Evolutionary conservation across 2,329 filamentous ascomycete species (phyloP).

Genomic region (Diaporthe citri): DNA sequence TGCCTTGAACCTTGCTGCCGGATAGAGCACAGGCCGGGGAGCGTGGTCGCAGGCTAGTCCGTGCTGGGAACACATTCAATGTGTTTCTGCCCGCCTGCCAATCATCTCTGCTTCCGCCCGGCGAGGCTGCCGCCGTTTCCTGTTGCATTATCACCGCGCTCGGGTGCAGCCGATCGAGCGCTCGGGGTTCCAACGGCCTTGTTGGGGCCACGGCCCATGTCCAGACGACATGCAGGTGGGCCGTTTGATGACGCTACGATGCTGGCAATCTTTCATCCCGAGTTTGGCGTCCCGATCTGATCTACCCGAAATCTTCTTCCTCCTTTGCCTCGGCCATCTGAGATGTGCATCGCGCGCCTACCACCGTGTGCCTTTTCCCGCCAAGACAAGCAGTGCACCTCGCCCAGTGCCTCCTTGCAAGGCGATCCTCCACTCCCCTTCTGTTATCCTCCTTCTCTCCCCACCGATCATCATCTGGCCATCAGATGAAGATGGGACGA

Average conservation of each 20-base stretch:
- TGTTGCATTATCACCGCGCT: slow-evolving; percentile 24
- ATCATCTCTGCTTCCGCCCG: neutral
- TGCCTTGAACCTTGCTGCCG: slow-evolving; percentile 31
- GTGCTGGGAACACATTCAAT: slow-evolving; percentile 2
- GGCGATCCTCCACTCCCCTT: neutral
- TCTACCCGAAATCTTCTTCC: slow-evolving; percentile 29
- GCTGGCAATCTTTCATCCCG: slow-evolving; percentile 29
- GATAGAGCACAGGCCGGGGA: slow-evolving; percentile 26
- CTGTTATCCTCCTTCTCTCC: neutral
- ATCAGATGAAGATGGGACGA: slow-evolving; percentile 20
- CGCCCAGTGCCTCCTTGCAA: slow-evolving; percentile 8
- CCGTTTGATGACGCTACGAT: slow-evolving; percentile 26
- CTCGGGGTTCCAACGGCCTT: slow-evolving; percentile 24
- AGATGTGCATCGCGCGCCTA: slow-evolving; percentile 12
- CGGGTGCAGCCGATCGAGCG: slow-evolving; percentile 28
- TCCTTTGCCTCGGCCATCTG: slow-evolving; percentile 6
- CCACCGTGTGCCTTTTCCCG: slow-evolving; percentile 3
- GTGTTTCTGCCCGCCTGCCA: slow-evolving; percentile 1
- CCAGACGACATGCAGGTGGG: slow-evolving; percentile 26
- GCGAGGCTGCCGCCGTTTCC: slow-evolving; percentile 20
- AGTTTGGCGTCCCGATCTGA: slow-evolving; percentile 30
- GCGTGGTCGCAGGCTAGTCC: slow-evolving; percentile 12
- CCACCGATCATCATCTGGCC: slow-evolving; percentile 27
- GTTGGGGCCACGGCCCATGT: neutral
- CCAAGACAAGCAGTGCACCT: neutral